Base-by-base conservation (phyloP, 768 basidiomycete genomes). In the Tulasnella sp. region DNA sequence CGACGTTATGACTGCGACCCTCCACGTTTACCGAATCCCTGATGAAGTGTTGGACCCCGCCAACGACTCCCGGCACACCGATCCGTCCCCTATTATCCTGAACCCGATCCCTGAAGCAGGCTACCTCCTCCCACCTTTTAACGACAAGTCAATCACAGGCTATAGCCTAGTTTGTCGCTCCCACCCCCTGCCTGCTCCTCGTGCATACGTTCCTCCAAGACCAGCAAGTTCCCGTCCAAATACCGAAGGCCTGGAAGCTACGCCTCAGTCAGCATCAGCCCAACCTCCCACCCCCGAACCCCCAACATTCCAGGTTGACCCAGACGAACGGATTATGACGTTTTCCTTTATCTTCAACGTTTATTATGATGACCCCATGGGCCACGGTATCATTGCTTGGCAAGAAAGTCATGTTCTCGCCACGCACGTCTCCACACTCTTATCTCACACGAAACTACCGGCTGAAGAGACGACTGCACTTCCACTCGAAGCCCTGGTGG, bases 321-420 rank as follows among this genome's bases (percentile, higher is more conserved):
- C 78, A 21, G 24, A 44, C 10, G 73, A 79, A 36, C 78, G 78
- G 10, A 40, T 79, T 27, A 71, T 79, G 68, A 79, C 78, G 10
- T 79, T 79, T 44, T 79, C 78, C 71, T 79, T 79, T 39, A 79
- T 79, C 12, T 79, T 79, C 78, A 79, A 73, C 73, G 78, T 79
- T 27, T 71, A 73, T 39, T 58, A 73, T 48, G 36, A 42, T 40
- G 68, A 79, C 71, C 31, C 42, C 6, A 40, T 73, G 42, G 78
- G 78, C 8, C 78, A 79, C 44, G 78, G 71, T 18, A 44, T 74
- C 9, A 52, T 79, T 39, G 68, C 78, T 10, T 79, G 78, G 78
- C 78, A 79, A 44, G 78, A 72, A 73, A 46, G 34, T 21, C 39
- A 46, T 31, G 78, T 79, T 24, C 71, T 79, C 38, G 31, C 38